Percentiles rank a stretch among this genome's conserved stretches.
phyloP scores from a whole-genome alignment of 164 flowering plant species.

The Nymphaea colorata region DNA sequence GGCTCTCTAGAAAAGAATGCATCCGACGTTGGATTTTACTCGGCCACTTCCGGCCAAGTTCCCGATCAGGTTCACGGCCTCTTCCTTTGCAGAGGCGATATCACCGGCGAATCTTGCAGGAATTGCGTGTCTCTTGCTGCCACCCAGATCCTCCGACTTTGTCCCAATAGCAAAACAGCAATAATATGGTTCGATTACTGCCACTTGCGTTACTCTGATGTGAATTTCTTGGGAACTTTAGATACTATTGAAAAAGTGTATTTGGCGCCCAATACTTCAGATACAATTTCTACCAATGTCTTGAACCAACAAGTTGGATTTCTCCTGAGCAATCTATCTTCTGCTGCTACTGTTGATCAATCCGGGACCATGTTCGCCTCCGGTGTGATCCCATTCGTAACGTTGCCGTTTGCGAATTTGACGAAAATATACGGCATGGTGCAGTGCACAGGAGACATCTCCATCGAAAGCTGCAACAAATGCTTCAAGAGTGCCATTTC shows the following conservation, averaged over 20 bases:
- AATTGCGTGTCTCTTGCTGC: slow-evolving; percentile 11
- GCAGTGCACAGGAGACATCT: slow-evolving; percentile 1
- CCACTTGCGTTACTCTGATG: slow-evolving; percentile 20
- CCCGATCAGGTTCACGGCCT: slow-evolving; percentile 17
- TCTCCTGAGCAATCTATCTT: too few species aligned
- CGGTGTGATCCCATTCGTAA: too few species aligned
- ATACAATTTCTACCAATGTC: too few species aligned
- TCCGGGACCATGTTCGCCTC: too few species aligned
- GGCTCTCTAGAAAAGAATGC: slow-evolving; percentile 9
- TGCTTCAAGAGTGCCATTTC: too few species aligned
- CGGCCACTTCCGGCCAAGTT: slow-evolving; percentile 8
- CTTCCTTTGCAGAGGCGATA: slow-evolving; percentile 19
- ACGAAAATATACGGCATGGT: too few species aligned
- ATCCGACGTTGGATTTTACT: slow-evolving; percentile 9
- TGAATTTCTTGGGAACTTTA: slow-evolving; percentile 15
- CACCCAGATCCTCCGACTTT: slow-evolving; percentile 3
- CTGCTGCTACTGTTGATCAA: too few species aligned
- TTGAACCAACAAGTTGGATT: too few species aligned
- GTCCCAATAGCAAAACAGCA: slow-evolving; percentile 18
- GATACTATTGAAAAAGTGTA: neutral
- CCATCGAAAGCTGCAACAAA: neutral
- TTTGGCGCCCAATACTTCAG: too few species aligned
- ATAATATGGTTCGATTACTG: slow-evolving; percentile 23
- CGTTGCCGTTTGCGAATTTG: too few species aligned
- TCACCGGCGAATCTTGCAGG: slow-evolving; percentile 3